Evolutionary conservation across 176 grass and related monocot species (phyloP).

Genomic region (Eremochloa ophiuroides): DNA sequence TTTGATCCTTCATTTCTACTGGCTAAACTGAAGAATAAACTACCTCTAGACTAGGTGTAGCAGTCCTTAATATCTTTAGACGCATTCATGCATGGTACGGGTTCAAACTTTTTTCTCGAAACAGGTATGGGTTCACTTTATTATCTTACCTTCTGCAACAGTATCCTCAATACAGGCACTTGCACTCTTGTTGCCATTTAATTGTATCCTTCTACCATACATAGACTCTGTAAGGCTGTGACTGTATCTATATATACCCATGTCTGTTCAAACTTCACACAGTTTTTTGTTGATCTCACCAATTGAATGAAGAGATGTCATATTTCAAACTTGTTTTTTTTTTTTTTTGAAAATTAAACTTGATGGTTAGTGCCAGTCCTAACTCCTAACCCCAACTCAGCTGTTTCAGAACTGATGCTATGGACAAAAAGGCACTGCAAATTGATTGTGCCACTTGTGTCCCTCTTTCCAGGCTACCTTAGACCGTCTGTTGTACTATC

Average conservation of each 20-base stretch:
- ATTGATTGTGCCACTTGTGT: not conserved
- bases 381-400: not conserved
- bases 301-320: not conserved
- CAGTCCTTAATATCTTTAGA: not conserved
- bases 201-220: not conserved
- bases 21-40: not conserved
- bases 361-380: not conserved
- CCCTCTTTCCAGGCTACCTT: not conserved
- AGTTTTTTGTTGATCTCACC: not conserved
- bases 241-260: not conserved
- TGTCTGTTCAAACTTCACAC: not conserved
- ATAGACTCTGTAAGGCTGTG: not conserved
- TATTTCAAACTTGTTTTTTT: not conserved
- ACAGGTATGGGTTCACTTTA: not conserved
- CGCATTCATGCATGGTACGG: not conserved
- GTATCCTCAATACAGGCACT: not conserved
- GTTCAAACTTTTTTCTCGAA: not conserved
- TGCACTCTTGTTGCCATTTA: not conserved
- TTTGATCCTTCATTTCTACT: not conserved
- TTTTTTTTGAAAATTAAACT: too few relatives aligned
- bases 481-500: not conserved
- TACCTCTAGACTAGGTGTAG: not conserved
- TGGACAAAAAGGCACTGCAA: not conserved
- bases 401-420: not conserved
- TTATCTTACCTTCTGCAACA: not conserved